phyloP scores from a whole-genome alignment of 768 basidiomycete genomes.

The Leccinum pellstonianum region DNA sequence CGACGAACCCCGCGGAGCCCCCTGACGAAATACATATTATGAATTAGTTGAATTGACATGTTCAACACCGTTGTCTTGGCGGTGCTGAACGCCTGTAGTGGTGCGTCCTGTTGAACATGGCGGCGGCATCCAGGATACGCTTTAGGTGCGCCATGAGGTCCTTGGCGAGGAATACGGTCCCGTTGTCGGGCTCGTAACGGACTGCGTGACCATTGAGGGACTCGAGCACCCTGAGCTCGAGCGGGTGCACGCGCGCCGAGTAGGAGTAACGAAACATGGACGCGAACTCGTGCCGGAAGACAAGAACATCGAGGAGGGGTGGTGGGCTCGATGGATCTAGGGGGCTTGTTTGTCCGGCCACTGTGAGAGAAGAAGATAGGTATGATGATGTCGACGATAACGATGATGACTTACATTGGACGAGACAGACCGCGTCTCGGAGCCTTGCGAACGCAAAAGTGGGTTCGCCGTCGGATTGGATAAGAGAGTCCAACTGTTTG shows the following conservation, averaged over 20 bases:
- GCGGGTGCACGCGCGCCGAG: conserved; percentile 38
- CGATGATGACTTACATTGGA: conserved; percentile 24
- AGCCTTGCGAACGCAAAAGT: conserved; percentile 40
- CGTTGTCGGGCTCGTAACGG: conserved; percentile 58
- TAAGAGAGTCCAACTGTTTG: conserved; percentile 12
- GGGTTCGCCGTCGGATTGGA: conserved; percentile 5
- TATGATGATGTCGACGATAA: background rate
- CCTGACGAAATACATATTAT: background rate
- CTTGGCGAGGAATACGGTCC: conserved; percentile 57
- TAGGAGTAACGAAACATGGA: conserved; percentile 61
- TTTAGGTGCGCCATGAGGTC: conserved; percentile 34
- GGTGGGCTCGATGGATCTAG: conserved; percentile 13
- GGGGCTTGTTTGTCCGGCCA: conserved; percentile 16
- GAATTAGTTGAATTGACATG: background rate
- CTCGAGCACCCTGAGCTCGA: conserved; percentile 49
- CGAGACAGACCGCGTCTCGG: conserved; percentile 27
- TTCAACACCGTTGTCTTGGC: conserved; percentile 15
- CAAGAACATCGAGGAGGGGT: conserved; percentile 23
- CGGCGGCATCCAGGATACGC: conserved; percentile 29
- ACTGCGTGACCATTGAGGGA: conserved; percentile 46
- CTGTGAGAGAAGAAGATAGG: background rate
- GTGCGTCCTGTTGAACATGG: conserved; percentile 12
- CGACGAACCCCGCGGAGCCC: background rate
- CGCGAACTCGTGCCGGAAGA: conserved; percentile 54
- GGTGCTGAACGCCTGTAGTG: conserved; percentile 3